These are phyloP conservation scores for Aureobasidium melanogenum DNA, from an alignment of 2,329 filamentous ascomycete species.

Conservation along the genomic window DNA sequence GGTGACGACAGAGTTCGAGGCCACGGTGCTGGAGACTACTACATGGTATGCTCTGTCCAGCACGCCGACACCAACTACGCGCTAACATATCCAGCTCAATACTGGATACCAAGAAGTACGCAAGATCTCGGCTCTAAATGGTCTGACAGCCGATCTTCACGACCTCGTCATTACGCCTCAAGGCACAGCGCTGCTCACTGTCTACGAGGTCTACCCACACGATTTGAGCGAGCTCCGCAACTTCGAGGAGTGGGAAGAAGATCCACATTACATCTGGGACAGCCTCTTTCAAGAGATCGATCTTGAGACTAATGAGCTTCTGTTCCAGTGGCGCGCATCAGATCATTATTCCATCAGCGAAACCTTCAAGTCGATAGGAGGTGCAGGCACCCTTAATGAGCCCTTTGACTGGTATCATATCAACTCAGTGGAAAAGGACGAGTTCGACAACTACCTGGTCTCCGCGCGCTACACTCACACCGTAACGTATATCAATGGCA, in stretches of 20 bases:
- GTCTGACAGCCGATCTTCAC: constrained; percentile 32
- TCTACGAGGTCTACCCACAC: constrained; percentile 24
- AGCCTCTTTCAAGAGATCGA: constrained; percentile 31
- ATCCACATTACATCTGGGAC: constrained; percentile 25
- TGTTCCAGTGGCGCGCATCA: constrained; percentile 50
- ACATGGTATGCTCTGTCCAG: constrained; percentile 20
- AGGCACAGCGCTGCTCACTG: constrained; percentile 34
- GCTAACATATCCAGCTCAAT: constrained; percentile 20
- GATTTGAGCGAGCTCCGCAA: constrained; percentile 19
- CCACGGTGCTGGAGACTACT: constrained; percentile 26
- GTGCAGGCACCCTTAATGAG: constrained; percentile 29
- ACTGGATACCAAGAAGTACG: constrained; percentile 28
- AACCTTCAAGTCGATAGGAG: constrained; percentile 27
- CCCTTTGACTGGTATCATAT: constrained; percentile 48
- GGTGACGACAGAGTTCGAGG: constrained; percentile 29
- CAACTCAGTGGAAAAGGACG: constrained; percentile 47
- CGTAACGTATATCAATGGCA: constrained; percentile 39
- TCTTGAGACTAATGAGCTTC: constrained; percentile 42
- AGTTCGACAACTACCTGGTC: constrained; percentile 44
- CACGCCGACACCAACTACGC: no score
- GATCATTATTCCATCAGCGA: constrained; percentile 43
- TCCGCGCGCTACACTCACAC: constrained; percentile 43
- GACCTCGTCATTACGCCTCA: constrained; percentile 34
- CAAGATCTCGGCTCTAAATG: constrained; percentile 30
- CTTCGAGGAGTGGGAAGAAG: constrained; percentile 20